Conservation (phyloP, 2,329 filamentous ascomycete genomes). For the Tolypocladium cylindrosporum region DNA sequence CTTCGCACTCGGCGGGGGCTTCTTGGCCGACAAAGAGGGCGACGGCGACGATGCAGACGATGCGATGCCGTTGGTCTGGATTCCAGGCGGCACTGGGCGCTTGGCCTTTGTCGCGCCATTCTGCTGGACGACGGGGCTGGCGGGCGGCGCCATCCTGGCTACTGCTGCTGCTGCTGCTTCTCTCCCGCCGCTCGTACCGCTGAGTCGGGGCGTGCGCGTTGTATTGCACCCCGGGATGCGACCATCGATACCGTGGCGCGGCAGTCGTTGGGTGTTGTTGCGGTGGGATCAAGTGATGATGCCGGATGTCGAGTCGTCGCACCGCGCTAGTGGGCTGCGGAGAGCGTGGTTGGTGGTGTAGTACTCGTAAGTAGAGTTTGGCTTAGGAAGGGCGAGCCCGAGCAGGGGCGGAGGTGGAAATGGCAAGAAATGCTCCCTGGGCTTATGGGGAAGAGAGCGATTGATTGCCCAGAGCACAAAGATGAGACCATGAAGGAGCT, state of each 20-base stretch:
- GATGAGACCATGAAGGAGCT: not conserved
- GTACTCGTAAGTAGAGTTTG: not conserved
- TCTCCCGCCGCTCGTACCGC: constrained; percentile 6
- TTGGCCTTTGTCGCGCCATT: constrained; percentile 51
- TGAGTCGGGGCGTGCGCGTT: constrained; percentile 3
- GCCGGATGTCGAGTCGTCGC: constrained; percentile 8
- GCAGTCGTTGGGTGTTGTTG: not conserved
- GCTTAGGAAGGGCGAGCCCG: constrained; percentile 1
- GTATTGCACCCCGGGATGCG: constrained; percentile 1
- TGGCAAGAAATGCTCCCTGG: not conserved
- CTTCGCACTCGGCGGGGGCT: constrained; percentile 36
- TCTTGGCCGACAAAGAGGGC: constrained; percentile 46
- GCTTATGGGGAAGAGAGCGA: not conserved
- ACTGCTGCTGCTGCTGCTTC: constrained; percentile 5
- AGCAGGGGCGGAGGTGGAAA: constrained; percentile 3
- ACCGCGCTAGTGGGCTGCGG: constrained; percentile 11
- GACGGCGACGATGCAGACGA: constrained; percentile 51
- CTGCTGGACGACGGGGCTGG: constrained; percentile 36
- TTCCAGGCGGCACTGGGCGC: constrained; percentile 53
- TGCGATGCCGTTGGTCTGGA: constrained; percentile 54
- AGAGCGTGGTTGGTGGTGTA: constrained; percentile 5
- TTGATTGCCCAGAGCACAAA: not conserved
- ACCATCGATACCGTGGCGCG: constrained; percentile 10
- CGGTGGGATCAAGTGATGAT: not conserved
- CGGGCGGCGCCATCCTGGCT: constrained; percentile 39